Evolutionary conservation across 306 rosid species (phyloP).

Genomic region (Rosa multiflora): DNA sequence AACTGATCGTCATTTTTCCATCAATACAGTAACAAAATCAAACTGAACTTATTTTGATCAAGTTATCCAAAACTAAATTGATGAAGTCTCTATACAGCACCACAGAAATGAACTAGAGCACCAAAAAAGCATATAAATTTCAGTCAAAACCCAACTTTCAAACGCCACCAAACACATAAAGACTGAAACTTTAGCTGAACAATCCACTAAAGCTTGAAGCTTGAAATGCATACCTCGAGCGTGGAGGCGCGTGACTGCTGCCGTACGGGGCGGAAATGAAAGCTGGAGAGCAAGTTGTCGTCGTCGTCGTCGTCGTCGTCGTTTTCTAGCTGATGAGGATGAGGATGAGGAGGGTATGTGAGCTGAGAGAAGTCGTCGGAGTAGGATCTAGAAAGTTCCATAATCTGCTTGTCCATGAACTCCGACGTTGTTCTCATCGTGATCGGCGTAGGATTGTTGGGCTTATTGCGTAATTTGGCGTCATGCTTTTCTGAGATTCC

Average conservation of each 20-base stretch:
- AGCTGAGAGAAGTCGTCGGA: conserved; percentile 35
- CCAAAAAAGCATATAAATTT: not conserved
- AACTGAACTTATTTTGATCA: not conserved
- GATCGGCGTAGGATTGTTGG: not conserved
- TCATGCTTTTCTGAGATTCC: conserved; percentile 9
- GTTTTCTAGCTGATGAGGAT: not conserved
- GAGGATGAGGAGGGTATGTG: conserved; percentile 12
- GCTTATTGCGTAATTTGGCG: not conserved
- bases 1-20: not conserved
- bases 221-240: conserved; percentile 22
- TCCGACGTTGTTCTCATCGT: conserved; percentile 33
- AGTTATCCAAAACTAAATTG: not conserved
- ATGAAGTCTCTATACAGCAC: not conserved
- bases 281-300: conserved; percentile 24
- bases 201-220: not conserved
- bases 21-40: not conserved
- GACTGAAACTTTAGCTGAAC: not conserved
- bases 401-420: conserved; percentile 38
- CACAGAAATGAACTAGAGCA: not conserved
- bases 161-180: not conserved
- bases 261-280: conserved; percentile 28
- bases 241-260: conserved; percentile 15
- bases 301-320: conserved; percentile 18
- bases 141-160: not conserved
- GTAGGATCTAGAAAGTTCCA: conserved; percentile 37